Evolutionary conservation across 2,329 filamentous ascomycete species (phyloP).

Genomic region (Ophiostoma novo-ulmi): DNA sequence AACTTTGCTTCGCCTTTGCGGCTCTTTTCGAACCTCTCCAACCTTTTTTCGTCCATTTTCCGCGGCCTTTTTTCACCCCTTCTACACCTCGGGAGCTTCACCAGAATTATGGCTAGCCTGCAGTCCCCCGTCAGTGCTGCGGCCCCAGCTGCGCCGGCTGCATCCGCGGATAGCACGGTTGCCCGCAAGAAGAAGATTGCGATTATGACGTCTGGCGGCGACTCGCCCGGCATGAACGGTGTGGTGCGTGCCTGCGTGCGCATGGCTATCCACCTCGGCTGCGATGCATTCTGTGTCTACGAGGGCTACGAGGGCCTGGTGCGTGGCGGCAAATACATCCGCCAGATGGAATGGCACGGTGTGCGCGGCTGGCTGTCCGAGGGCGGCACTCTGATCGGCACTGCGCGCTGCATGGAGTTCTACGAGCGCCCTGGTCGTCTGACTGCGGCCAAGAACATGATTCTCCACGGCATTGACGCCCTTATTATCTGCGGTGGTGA

Average conservation of each 20-base stretch:
- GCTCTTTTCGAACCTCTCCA: conserved; percentile 8
- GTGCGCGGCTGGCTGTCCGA: conserved; percentile 91
- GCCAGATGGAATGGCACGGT: conserved; percentile 83
- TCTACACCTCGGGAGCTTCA: not conserved
- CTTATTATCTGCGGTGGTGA: conserved; percentile 96
- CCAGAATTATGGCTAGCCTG: not conserved
- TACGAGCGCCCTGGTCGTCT: conserved; percentile 81
- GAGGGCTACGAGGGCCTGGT: conserved; percentile 97
- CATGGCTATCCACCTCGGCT: conserved; percentile 79
- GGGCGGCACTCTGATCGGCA: conserved; percentile 93
- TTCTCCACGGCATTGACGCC: conserved; percentile 87
- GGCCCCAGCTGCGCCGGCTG: not conserved
- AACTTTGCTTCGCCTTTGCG: not conserved
- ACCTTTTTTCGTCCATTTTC: not conserved
- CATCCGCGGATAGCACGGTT: not conserved
- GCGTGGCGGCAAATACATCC: conserved; percentile 80
- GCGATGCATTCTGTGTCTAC: conserved; percentile 75
- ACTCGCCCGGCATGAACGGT: conserved; percentile 92
- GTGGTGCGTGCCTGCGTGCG: conserved; percentile 86
- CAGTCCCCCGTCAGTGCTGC: not conserved
- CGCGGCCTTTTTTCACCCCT: not conserved
- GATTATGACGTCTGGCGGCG: conserved; percentile 90
- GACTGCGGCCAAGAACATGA: conserved; percentile 87
- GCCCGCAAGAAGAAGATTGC: conserved; percentile 63
- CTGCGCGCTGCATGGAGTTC: conserved; percentile 87